A percentile compares a stretch with the other conserved stretches of the same genome.
Evolutionary conservation across 129 eudicot species (phyloP).

Genomic region (Flaveria brownii): DNA sequence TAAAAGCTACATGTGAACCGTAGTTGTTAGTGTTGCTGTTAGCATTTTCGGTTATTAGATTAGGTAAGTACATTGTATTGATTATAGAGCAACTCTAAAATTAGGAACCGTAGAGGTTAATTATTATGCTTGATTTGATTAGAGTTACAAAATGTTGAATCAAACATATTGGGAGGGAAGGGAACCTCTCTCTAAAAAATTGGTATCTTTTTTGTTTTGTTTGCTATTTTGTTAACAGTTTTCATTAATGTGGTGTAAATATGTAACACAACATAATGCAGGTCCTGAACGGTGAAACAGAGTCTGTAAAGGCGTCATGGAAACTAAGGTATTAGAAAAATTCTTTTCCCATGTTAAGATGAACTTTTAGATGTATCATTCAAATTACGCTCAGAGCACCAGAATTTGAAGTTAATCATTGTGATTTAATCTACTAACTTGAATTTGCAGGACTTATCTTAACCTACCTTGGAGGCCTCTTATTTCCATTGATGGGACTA

Average conservation of each 20-base stretch:
- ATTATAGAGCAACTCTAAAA: background rate
- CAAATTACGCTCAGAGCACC: background rate
- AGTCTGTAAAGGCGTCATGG: slow-evolving; percentile 72
- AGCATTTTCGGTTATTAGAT: background rate
- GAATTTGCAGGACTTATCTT: slow-evolving; percentile 71
- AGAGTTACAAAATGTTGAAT: background rate
- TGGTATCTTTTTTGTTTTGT: too few relatives aligned
- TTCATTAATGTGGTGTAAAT: background rate
- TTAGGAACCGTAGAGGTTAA: background rate
- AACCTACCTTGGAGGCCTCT: slow-evolving; percentile 95
- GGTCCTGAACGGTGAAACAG: slow-evolving; percentile 46
- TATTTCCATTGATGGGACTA: slow-evolving; percentile 68
- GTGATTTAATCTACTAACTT: slow-evolving; percentile 1
- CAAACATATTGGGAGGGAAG: too few relatives aligned
- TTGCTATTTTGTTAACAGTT: background rate
- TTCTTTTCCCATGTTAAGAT: background rate
- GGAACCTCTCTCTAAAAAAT: too few relatives aligned
- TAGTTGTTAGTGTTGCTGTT: background rate
- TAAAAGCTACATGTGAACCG: background rate
- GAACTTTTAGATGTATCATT: background rate
- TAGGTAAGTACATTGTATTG: background rate
- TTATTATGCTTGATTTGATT: too few relatives aligned
- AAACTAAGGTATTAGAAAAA: slow-evolving; percentile 52
- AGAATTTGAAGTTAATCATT: background rate
- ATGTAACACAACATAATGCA: slow-evolving; percentile 35